phyloP scores from a whole-genome alignment of 805 yeast genomes.

The Dipodascus albidus region DNA sequence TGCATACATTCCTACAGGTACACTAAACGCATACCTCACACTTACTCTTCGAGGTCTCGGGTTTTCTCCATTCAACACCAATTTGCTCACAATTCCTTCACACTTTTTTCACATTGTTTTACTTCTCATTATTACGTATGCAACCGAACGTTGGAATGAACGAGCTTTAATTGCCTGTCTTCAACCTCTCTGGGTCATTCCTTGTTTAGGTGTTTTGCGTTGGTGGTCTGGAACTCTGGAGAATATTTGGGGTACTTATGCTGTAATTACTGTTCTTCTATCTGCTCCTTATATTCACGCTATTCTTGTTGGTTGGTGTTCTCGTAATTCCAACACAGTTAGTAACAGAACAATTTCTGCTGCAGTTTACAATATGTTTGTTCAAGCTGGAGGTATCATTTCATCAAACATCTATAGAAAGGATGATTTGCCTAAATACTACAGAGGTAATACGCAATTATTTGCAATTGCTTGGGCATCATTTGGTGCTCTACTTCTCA shows the following conservation, averaged over 20 bases:
- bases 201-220: conserved; percentile 25
- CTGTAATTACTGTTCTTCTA: conserved; percentile 22
- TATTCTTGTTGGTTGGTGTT: conserved; percentile 46
- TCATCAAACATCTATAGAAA: conserved; percentile 44
- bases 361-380: conserved; percentile 51
- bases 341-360: conserved; percentile 53
- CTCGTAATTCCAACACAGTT: conserved; percentile 50
- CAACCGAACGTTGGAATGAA: conserved; percentile 18
- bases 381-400: conserved; percentile 44
- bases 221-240: conserved; percentile 33
- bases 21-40: conserved; percentile 35
- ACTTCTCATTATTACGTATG: conserved; percentile 19
- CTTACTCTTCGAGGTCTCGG: conserved; percentile 37
- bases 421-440: conserved; percentile 48
- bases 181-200: conserved; percentile 27
- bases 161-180: conserved; percentile 21
- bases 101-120: conserved; percentile 11
- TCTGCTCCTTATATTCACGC: conserved; percentile 34
- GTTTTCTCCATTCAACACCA: conserved; percentile 40
- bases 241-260: conserved; percentile 33
- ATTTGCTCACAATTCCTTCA: conserved; percentile 33
- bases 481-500: not conserved
- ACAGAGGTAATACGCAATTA: conserved; percentile 37
- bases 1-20: conserved; percentile 29
- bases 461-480: conserved; percentile 11